Base-by-base conservation (phyloP, 805 yeast genomes). In the Suhomyces kilbournensis region DNA sequence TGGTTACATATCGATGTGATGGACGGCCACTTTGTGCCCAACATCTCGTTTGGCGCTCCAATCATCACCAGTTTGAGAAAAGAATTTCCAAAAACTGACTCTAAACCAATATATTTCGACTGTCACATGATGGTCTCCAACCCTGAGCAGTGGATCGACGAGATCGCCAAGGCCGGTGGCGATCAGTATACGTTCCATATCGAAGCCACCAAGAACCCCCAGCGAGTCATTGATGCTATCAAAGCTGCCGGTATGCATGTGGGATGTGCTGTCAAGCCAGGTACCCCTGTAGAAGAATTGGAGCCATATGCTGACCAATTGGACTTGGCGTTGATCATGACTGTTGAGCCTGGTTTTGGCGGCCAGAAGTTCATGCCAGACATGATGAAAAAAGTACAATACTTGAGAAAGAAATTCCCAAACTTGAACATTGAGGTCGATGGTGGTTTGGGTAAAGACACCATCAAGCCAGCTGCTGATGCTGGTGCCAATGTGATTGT, bases 11-110 rank as follows among this genome's bases (percentile, higher is more conserved):
- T 94, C 49, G 99, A 94, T 71, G 93, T 94, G 47, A 94, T 94
- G 99, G 99, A 94, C 68, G 99, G 99, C 47, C 92, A 93, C 71
- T 94, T 94, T 67, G 99, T 94, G 47, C 99, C 99, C 59, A 94
- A 94, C 74, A 86, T 94, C 59, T 86, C 97, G 1, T 77, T 94
- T 63, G 99, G 99, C 23, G 90, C 96, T 35, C 97, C 97, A 52
- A 82, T 93, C 50, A 91, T 92, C 47, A 73, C 83, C 51, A 82
- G 89, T 32, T 80, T 92, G 65, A 83, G 97, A 62, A 80, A 83
- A 56, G 82, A 83, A 32, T 81, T 91, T 45, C 97, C 98, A 48
- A 78, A 85, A 64, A 79, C 79, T 17, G 78, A 77, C 5, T 69
- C 69, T 5, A 75, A 75, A 56, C 76, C 80, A 23, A 63, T 72